These are phyloP conservation scores for Panaeolus papilionaceus DNA, from an alignment of 768 basidiomycete species.

Conservation along the genomic window DNA sequence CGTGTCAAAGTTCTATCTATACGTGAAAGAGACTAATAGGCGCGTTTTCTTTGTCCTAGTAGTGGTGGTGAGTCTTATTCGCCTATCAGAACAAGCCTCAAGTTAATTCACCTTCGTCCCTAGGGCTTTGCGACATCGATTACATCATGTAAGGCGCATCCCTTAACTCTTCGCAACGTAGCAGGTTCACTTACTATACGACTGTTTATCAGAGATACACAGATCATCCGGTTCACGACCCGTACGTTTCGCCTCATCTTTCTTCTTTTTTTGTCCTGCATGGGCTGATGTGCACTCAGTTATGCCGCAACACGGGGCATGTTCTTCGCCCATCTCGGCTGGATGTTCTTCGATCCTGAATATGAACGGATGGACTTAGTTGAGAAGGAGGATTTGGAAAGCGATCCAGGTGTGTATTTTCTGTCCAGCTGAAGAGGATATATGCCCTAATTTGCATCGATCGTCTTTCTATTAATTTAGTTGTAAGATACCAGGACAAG, in stretches of 20 bases:
- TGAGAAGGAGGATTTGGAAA: slow-evolving; percentile 71
- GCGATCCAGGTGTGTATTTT: slow-evolving; percentile 63
- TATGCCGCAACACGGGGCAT: slow-evolving; percentile 82
- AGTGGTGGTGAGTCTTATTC: slow-evolving; percentile 58
- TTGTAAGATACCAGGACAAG: slow-evolving; percentile 74
- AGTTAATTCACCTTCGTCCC: background rate
- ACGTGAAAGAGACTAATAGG: background rate
- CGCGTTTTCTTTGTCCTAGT: background rate
- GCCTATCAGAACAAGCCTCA: background rate
- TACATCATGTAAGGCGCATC: slow-evolving; percentile 66
- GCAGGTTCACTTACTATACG: slow-evolving; percentile 1
- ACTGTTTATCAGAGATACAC: slow-evolving; percentile 59
- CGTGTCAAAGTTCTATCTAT: slow-evolving; percentile 13
- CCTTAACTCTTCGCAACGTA: slow-evolving; percentile 9
- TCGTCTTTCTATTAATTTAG: slow-evolving; percentile 34
- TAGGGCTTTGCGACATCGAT: slow-evolving; percentile 74
- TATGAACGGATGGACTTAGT: slow-evolving; percentile 69
- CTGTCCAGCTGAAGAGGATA: background rate
- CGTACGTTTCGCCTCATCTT: slow-evolving; percentile 44
- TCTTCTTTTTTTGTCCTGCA: background rate
- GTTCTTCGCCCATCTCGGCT: slow-evolving; percentile 82
- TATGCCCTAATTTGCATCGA: no score
- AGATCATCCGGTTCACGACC: slow-evolving; percentile 71
- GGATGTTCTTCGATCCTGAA: slow-evolving; percentile 81
- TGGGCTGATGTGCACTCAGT: slow-evolving; percentile 33